Evolutionary conservation across 495 filamentous ascomycete genomes (phyloP).

Genomic region (Podospora bellae-mahoneyi): DNA sequence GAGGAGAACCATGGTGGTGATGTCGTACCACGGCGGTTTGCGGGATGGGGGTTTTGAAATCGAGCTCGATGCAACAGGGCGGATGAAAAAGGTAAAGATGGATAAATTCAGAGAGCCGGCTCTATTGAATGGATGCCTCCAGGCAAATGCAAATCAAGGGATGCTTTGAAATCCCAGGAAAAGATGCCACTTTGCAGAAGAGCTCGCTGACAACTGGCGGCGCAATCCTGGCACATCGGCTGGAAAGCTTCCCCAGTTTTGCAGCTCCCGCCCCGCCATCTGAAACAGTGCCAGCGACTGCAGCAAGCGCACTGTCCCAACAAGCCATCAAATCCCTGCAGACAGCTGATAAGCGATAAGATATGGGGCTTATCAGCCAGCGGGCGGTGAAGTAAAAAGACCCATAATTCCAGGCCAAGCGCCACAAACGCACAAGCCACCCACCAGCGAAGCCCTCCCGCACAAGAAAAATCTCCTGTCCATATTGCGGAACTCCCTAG

Average conservation of each 20-base stretch:
- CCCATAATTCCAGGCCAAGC: neutral
- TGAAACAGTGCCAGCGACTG: neutral
- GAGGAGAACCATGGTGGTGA: constrained; percentile 46
- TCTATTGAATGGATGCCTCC: constrained; percentile 16
- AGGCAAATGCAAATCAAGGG: constrained; percentile 11
- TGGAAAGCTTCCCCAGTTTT: neutral
- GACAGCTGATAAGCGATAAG: neutral
- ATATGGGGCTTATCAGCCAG: neutral
- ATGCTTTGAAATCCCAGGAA: constrained; percentile 32
- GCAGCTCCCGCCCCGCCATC: constrained; percentile 9
- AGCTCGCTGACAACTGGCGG: neutral
- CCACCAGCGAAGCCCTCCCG: constrained; percentile 25
- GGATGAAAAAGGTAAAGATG: constrained; percentile 5
- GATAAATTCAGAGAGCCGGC: constrained; percentile 5
- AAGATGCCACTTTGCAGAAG: constrained; percentile 40
- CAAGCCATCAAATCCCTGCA: neutral
- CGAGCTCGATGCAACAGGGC: constrained; percentile 12
- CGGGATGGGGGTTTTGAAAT: neutral
- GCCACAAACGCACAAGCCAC: constrained; percentile 20
- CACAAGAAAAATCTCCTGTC: constrained; percentile 33
- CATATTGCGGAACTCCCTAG: constrained; percentile 20
- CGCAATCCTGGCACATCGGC: constrained; percentile 15
- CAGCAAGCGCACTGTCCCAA: constrained; percentile 2
- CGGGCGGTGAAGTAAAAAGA: neutral
- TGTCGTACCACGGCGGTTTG: neutral